Percentiles rank a stretch among this genome's conserved stretches.
Evolutionary conservation across 768 basidiomycete species (phyloP).

Genomic region (Termitomyces sp.): DNA sequence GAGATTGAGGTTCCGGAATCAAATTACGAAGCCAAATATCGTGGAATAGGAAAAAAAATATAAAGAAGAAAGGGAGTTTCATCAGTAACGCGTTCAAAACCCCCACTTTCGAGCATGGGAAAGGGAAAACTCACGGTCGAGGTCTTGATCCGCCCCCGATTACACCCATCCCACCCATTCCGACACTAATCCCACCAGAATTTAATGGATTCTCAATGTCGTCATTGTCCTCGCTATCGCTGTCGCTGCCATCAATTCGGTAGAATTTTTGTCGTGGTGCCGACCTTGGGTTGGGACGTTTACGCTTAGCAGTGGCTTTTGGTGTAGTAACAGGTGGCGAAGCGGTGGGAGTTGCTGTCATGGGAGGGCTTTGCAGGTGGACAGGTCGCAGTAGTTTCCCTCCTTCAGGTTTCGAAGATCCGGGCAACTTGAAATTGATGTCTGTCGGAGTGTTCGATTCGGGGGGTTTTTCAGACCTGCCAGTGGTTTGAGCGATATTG

Average conservation of each 20-base stretch:
- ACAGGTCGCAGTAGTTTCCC: not conserved
- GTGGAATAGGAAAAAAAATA: not conserved
- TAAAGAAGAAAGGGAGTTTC: slow-evolving; percentile 7
- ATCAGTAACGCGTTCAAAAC: slow-evolving; percentile 14
- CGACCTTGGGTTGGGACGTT: slow-evolving; percentile 19
- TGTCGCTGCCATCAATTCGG: slow-evolving; percentile 22
- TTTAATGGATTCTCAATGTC: slow-evolving; percentile 20
- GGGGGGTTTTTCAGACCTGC: not conserved
- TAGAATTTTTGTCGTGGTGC: slow-evolving; percentile 8
- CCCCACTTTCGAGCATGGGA: not conserved
- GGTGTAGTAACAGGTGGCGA: slow-evolving; percentile 4
- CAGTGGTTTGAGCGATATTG: slow-evolving; percentile 2
- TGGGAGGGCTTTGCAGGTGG: slow-evolving; percentile 3
- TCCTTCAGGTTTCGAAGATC: not conserved
- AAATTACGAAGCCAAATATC: not conserved
- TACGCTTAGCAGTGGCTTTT: slow-evolving; percentile 19
- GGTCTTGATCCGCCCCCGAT: slow-evolving; percentile 25
- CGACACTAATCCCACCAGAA: slow-evolving; percentile 41
- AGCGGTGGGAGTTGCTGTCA: not conserved
- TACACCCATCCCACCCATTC: slow-evolving; percentile 42
- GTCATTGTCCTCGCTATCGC: slow-evolving; percentile 40
- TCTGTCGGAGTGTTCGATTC: not conserved
- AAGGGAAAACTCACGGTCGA: slow-evolving; percentile 34
- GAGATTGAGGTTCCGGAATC: not conserved
- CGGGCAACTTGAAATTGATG: not conserved